Base-by-base conservation (phyloP, 352 stramenopile genomes). In the Phytophthora sojae region DNA sequence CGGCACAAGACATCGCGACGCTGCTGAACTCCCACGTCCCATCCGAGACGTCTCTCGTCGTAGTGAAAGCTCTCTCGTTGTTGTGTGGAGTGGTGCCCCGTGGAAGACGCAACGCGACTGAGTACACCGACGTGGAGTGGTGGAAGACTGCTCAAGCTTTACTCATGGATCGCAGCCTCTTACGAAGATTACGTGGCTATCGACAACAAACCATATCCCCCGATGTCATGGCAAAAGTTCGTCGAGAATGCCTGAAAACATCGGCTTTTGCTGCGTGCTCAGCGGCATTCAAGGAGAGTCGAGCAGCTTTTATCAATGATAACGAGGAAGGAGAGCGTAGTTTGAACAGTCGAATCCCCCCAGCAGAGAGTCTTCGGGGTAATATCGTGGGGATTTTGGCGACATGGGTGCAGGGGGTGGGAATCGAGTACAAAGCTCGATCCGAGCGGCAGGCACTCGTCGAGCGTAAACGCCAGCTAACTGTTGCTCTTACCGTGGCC, bases 71-170 rank as follows among this genome's bases (percentile, higher is more conserved):
- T 11, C 79, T 95, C 15, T 93, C 83, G n/a, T 63, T 95, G 60
- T 78, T 93, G 12, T 88, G 82, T 32, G 85, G 83, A 0, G 81
- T 83, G 0, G 42, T 91, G 21, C 86, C 84, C 32, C 82, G 84
- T 12, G 84, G 84, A 1, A 76, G 83, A 0, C 71, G 75, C 2
- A 83, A 87, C 23, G 82, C 84, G 4, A 80, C 76, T 12, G 84
- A 94, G 61, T 95, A 94, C 66, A 91, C 81, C 2, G 85, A 88
- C 59, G 59, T 85, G 15, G 88, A 95, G 52, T 95, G 88, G 88
- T 94, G 86, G 88, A 92, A 93, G 55, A 87, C 86, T 0, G 81
- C 82, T 12, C 88, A 95, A 57, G 86, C 88, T 9, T 52, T 95
- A 62, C 73, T 95, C 15, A 95, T 95, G 86, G 86, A 95, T 64